A percentile compares a stretch with the other conserved stretches of the same genome.
Evolutionary conservation across 805 yeast species (phyloP).

Genomic region (Ogataea angusta): DNA sequence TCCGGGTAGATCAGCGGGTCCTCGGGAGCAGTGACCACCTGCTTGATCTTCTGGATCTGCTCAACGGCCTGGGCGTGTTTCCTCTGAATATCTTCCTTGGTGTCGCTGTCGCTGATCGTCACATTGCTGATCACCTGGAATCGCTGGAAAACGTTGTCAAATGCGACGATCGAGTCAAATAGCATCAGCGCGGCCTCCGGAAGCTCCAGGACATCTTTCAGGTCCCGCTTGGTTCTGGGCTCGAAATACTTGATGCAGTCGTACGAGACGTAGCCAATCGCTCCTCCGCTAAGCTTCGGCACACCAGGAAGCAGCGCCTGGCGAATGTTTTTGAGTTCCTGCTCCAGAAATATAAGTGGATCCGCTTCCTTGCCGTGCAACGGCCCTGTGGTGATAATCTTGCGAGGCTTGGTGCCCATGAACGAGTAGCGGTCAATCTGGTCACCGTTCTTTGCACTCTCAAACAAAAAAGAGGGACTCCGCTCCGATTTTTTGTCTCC

Average conservation of each 20-base stretch:
- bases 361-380: constrained; percentile 63
- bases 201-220: constrained; percentile 74
- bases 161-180: constrained; percentile 85
- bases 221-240: constrained; percentile 74
- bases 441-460: constrained; percentile 87
- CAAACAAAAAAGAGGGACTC: constrained; percentile 75
- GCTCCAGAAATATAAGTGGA: constrained; percentile 72
- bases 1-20: constrained; percentile 57
- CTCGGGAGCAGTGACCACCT: constrained; percentile 42
- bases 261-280: constrained; percentile 91
- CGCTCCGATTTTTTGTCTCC: constrained; percentile 47
- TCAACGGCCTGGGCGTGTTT: constrained; percentile 52
- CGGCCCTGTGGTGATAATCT: constrained; percentile 81
- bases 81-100: constrained; percentile 33
- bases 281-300: constrained; percentile 89
- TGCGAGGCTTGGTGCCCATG: constrained; percentile 82
- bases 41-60: constrained; percentile 57
- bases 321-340: constrained; percentile 60
- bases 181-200: constrained; percentile 95
- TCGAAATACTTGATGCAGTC: constrained; percentile 97
- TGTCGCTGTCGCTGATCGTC: constrained; percentile 37
- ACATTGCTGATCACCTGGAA: constrained; percentile 87
- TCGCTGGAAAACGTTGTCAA: constrained; percentile 91
- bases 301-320: constrained; percentile 81
- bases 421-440: constrained; percentile 87